A percentile compares a stretch with the other conserved stretches of the same genome.
phyloP scores from a whole-genome alignment of 371 early-diverging fungal species.

The Actinomortierella ambigua region DNA sequence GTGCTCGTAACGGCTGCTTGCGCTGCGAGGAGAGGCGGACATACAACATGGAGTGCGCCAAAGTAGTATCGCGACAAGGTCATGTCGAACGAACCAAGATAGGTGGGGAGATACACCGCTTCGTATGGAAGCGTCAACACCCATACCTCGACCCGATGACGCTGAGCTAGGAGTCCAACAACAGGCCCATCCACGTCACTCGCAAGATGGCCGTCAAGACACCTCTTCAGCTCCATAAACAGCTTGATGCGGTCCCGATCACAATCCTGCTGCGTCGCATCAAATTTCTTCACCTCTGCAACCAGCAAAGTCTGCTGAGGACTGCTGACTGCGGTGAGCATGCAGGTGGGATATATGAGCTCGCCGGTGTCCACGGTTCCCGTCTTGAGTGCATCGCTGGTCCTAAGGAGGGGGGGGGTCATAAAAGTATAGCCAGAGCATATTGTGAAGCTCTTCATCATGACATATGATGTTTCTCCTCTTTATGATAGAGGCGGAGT shows the following conservation, averaged over 20 bases:
- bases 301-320: constrained; percentile 1
- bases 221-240: constrained; percentile 6
- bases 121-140: constrained; percentile 3
- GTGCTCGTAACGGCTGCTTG: background rate
- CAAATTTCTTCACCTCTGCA: constrained; percentile 6
- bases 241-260: constrained; percentile 2
- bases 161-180: constrained; percentile 5
- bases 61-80: constrained; percentile 4
- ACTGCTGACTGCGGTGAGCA: background rate
- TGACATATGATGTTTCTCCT: too few species aligned
- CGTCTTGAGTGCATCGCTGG: background rate
- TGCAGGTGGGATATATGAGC: background rate
- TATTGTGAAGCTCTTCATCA: too few species aligned
- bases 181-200: constrained; percentile 9
- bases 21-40: constrained; percentile 6
- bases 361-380: constrained; percentile 4
- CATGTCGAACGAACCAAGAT: constrained; percentile 6
- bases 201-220: constrained; percentile 2
- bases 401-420: background rate
- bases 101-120: constrained; percentile 4
- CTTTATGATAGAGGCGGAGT: too few species aligned
- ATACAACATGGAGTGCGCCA: background rate
- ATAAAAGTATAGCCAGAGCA: too few species aligned
- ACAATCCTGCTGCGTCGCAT: background rate
- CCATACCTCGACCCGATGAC: constrained; percentile 10